phyloP scores from a whole-genome alignment of 2,329 filamentous ascomycete genomes.

The Epichloe gansuensis region DNA sequence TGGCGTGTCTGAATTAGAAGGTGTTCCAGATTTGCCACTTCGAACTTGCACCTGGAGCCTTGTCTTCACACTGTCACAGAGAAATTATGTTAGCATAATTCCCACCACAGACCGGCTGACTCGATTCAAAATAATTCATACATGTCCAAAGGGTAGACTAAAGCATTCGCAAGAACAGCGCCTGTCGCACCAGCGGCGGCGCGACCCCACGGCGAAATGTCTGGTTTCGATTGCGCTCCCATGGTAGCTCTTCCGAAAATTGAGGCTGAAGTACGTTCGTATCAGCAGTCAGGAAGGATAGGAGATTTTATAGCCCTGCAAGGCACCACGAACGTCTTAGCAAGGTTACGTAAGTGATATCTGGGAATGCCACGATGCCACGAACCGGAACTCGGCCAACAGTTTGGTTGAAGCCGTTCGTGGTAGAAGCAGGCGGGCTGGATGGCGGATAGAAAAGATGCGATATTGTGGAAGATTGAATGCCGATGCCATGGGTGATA shows the following conservation, averaged over 20 bases:
- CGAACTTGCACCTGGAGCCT: slow-evolving; percentile 91
- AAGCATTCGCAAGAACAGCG: slow-evolving; percentile 84
- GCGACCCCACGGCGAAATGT: slow-evolving; percentile 81
- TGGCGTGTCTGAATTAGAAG: slow-evolving; percentile 33
- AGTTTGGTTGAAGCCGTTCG: background rate
- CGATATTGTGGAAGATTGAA: background rate
- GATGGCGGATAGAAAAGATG: background rate
- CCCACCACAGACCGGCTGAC: background rate
- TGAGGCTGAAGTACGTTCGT: background rate
- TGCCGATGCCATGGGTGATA: background rate
- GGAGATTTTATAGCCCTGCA: background rate
- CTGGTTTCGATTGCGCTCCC: slow-evolving; percentile 51
- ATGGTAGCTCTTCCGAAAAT: slow-evolving; percentile 20
- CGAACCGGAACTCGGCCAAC: background rate
- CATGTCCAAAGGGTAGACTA: slow-evolving; percentile 97
- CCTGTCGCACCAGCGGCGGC: slow-evolving; percentile 87
- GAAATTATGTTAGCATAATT: background rate
- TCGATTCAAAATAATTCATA: slow-evolving; percentile 33
- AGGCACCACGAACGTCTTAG: background rate
- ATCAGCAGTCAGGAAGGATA: too few relatives aligned
- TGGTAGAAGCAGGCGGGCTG: background rate
- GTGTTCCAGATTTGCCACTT: slow-evolving; percentile 28
- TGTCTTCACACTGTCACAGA: slow-evolving; percentile 67
- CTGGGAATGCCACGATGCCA: background rate
- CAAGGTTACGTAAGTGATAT: too few relatives aligned